Conservation (phyloP, 2,329 filamentous ascomycete genomes). For the Trichophyton rubrum region DNA sequence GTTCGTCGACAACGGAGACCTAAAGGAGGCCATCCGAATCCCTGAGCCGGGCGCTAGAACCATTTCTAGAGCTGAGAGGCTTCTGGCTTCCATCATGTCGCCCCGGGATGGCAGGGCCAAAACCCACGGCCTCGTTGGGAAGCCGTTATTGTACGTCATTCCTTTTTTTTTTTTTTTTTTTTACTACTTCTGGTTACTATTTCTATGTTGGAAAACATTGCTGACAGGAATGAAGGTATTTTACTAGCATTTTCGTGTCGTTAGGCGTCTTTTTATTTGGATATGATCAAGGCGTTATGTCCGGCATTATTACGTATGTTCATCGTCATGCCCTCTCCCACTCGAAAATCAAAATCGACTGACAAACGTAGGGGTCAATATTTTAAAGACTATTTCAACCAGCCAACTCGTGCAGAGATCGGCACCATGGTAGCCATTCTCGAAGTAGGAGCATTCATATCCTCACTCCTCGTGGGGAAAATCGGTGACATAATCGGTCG, state of each 20-base stretch:
- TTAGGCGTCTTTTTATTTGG: slow-evolving; percentile 54
- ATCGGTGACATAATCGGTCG: slow-evolving; percentile 87
- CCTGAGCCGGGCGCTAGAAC: slow-evolving; percentile 53
- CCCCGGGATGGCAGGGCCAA: slow-evolving; percentile 54
- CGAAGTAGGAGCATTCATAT: slow-evolving; percentile 82
- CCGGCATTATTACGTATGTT: slow-evolving; percentile 54
- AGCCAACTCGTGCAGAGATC: slow-evolving; percentile 74
- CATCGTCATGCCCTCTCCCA: background rate
- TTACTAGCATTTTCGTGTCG: slow-evolving; percentile 69
- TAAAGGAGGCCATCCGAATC: slow-evolving; percentile 50
- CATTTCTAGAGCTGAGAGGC: slow-evolving; percentile 54
- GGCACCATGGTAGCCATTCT: slow-evolving; percentile 97
- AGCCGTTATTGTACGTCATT: slow-evolving; percentile 69
- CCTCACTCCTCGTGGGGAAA: slow-evolving; percentile 72
- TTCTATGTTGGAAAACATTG: background rate
- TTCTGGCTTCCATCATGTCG: slow-evolving; percentile 76
- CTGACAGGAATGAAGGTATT: slow-evolving; percentile 52
- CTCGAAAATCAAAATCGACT: slow-evolving; percentile 15
- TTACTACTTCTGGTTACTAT: slow-evolving; percentile 17
- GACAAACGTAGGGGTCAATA: slow-evolving; percentile 48
- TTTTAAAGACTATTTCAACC: slow-evolving; percentile 85
- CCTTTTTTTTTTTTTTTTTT: background rate
- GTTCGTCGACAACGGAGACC: slow-evolving; percentile 13
- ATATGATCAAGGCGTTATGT: slow-evolving; percentile 55
- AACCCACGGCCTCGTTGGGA: slow-evolving; percentile 87